phyloP scores from a whole-genome alignment of 148 eudicot genomes.

The Chenopodium quinoa region DNA sequence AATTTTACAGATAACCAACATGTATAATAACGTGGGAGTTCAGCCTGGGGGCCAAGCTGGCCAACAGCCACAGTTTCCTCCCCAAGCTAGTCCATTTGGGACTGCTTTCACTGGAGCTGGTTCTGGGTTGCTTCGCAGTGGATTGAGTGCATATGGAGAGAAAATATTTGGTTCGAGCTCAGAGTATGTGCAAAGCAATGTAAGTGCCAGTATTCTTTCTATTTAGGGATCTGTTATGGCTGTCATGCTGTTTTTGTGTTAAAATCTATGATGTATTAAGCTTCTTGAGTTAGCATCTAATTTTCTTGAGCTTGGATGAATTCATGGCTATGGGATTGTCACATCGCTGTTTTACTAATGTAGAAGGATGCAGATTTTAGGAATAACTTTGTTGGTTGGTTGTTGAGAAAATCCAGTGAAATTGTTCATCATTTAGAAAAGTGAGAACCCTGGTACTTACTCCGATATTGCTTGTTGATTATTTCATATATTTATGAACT shows the following conservation, averaged over 20 bases:
- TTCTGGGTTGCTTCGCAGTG: constrained; percentile 76
- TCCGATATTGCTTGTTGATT: neutral
- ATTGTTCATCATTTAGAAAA: neutral
- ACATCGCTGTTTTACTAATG: neutral
- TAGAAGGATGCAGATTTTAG: neutral
- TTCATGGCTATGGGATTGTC: neutral
- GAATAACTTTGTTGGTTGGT: neutral
- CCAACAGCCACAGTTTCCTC: constrained; percentile 44
- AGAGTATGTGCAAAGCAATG: constrained; percentile 97
- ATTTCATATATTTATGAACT: neutral
- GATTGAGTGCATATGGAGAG: constrained; percentile 94
- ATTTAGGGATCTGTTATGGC: neutral
- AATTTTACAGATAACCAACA: constrained; percentile 33
- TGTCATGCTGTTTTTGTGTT: neutral
- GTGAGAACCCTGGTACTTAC: neutral
- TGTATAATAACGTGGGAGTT: constrained; percentile 76
- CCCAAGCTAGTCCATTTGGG: constrained; percentile 77
- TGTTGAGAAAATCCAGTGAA: neutral
- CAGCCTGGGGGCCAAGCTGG: constrained; percentile 60
- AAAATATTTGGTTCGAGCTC: constrained; percentile 89
- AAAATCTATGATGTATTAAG: neutral
- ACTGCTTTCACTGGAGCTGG: constrained; percentile 72
- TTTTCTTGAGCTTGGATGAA: neutral
- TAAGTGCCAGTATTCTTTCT: constrained; percentile 38
- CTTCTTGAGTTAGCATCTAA: neutral